Evolutionary conservation across 2,329 filamentous ascomycete species (phyloP), one percentile per base, ranked within the genome.

Genomic region (Alternaria arborescens): DNA sequence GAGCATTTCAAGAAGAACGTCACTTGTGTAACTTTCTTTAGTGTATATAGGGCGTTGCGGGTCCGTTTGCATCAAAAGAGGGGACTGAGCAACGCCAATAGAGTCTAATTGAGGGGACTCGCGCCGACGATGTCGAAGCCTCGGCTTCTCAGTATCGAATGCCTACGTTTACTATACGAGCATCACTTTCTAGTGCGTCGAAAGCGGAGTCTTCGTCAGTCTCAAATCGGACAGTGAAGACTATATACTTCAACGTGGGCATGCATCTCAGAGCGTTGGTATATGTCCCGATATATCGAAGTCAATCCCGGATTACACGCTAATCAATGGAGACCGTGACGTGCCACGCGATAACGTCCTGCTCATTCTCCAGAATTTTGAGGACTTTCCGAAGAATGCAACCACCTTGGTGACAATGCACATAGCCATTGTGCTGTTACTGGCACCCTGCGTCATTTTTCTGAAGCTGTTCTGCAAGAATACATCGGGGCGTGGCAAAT

Each of bases 321-420:
- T 48, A 8, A 48, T 30, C 5, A 8, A 34, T 34, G n/a, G 28
- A 32, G 28, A 34, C 12, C 18, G 6, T 32, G 30, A 24, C 8
- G 30, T 54, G 52, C 28, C 28, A 36, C 10, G 5, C n/a, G 36
- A 26, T 16, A 18, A 14, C 24, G 28, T 26, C n/a, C 5, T 8
- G 8, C 28, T n/a, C 26, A n/a, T 40, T 36, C 14, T 8, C n/a
- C 10, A 24, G 12, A 24, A 36, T 24, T 12, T 34, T 22, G 34
- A 55, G 24, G 10, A 41, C 36, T 24, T 40, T 12, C 18, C 24
- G 5, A n/a, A 36, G 20, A 38, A 38, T n/a, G 32, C 20, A 54
- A 47, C 56, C 56, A 56, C 53, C 24, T 54, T 59, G 24, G 12
- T 52, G 58, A 43, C 40, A 28, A 48, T 43, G 44, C 43, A 57